Percentiles rank a stretch among this genome's conserved stretches.
Evolutionary conservation across 306 rosid species (phyloP).

Genomic region (Spatholobus suberectus): DNA sequence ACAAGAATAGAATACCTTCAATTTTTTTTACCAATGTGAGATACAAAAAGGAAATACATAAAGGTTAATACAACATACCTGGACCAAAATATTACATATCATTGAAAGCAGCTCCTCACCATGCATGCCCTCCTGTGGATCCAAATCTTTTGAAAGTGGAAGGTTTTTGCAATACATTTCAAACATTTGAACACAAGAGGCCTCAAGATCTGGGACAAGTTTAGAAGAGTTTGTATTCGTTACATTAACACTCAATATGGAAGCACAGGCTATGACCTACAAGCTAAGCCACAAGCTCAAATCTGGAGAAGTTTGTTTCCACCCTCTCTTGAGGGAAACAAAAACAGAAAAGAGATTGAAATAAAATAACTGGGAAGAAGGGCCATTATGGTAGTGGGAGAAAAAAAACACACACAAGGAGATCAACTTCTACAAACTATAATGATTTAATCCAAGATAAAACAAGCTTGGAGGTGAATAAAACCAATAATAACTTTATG

Average conservation of each 20-base stretch:
- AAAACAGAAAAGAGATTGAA: neutral
- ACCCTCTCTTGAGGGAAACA: neutral
- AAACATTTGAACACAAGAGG: slow-evolving; percentile 73
- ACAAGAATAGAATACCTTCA: slow-evolving; percentile 6
- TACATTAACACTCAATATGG: slow-evolving; percentile 40
- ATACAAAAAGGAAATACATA: neutral
- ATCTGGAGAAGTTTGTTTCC: slow-evolving; percentile 21
- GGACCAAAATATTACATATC: slow-evolving; percentile 75
- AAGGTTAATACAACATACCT: slow-evolving; percentile 57
- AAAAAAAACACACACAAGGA: slow-evolving; percentile 9
- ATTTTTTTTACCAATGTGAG: neutral
- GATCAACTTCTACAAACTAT: neutral
- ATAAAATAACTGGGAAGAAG: slow-evolving; percentile 2
- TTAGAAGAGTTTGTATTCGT: slow-evolving; percentile 40
- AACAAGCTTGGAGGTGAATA: neutral
- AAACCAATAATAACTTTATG: neutral
- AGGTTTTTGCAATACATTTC: slow-evolving; percentile 83
- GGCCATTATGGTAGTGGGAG: neutral
- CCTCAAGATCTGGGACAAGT: slow-evolving; percentile 79
- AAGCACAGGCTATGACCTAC: slow-evolving; percentile 24
- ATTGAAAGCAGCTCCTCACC: slow-evolving; percentile 94
- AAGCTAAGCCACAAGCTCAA: slow-evolving; percentile 26
- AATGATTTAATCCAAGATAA: neutral
- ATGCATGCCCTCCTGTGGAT: slow-evolving; percentile 88
- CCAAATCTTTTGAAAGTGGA: slow-evolving; percentile 87